phyloP scores from a whole-genome alignment of 2,329 filamentous ascomycete species.

The Xylaria digitata region DNA sequence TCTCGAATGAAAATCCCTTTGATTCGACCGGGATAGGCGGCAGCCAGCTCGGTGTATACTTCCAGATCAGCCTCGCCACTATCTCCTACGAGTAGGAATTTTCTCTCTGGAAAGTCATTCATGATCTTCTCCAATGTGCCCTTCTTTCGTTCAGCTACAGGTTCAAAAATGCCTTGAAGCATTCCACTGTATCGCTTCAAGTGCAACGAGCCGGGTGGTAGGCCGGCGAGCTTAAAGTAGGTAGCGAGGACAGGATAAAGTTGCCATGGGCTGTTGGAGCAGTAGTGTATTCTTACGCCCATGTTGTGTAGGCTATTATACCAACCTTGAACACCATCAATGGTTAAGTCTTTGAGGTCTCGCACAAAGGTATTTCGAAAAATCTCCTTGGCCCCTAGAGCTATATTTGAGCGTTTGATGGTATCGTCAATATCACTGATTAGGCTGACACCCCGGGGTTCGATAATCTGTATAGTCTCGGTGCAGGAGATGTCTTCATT shows the following conservation, averaged over 20 bases:
- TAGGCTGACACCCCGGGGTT: slow-evolving; percentile 83
- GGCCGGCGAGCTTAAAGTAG: slow-evolving; percentile 82
- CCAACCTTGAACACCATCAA: slow-evolving; percentile 92
- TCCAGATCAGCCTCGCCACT: slow-evolving; percentile 97
- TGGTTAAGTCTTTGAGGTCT: slow-evolving; percentile 81
- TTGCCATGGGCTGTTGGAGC: slow-evolving; percentile 99
- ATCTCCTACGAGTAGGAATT: slow-evolving; percentile 92
- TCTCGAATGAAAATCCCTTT: slow-evolving; percentile 93
- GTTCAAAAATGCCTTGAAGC: slow-evolving; percentile 97
- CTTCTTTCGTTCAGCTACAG: slow-evolving; percentile 94
- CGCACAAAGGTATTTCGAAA: slow-evolving; percentile 96
- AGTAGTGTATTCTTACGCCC: slow-evolving; percentile 93
- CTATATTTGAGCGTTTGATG: slow-evolving; percentile 93
- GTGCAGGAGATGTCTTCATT: slow-evolving; percentile 86
- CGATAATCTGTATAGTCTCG: slow-evolving; percentile 80
- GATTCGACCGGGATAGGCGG: slow-evolving; percentile 84
- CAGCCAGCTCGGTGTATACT: slow-evolving; percentile 92
- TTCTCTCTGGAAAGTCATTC: slow-evolving; percentile 87
- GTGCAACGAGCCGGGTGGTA: slow-evolving; percentile 91
- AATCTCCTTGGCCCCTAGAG: slow-evolving; percentile 87
- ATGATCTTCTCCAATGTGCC: slow-evolving; percentile 86
- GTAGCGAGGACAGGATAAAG: slow-evolving; percentile 88
- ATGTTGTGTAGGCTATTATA: slow-evolving; percentile 80
- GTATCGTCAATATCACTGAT: slow-evolving; percentile 99
- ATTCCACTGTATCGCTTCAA: slow-evolving; percentile 97